These are phyloP conservation scores for Penicillium sp. DNA, from an alignment of 2,329 filamentous ascomycete genomes.

Conservation along the genomic window DNA sequence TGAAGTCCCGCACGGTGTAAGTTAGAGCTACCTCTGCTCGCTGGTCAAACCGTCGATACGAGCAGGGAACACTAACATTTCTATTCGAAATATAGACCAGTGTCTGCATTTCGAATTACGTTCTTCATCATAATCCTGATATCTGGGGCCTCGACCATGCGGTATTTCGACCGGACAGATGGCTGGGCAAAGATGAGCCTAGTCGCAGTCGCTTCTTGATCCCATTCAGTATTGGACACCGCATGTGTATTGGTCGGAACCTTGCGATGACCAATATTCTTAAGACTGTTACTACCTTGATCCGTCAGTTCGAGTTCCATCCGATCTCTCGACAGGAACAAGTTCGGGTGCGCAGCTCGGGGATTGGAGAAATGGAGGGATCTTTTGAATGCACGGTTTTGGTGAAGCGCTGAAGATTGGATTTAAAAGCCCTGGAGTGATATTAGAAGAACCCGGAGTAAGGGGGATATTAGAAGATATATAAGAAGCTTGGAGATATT, in stretches of 20 bases:
- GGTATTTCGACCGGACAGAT: background rate
- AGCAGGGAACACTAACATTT: background rate
- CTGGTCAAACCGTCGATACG: background rate
- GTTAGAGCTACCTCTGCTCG: background rate
- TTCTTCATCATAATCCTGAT: conserved; percentile 6
- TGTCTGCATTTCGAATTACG: background rate
- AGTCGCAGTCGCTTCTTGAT: conserved; percentile 3
- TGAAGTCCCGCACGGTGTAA: background rate
- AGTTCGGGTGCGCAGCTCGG: conserved; percentile 3
- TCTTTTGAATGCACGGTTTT: background rate
- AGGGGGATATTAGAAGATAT: background rate
- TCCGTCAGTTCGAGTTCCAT: conserved; percentile 5
- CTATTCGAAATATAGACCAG: background rate
- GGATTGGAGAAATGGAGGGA: conserved; percentile 12
- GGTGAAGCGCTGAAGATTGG: background rate
- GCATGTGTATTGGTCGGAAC: conserved; percentile 14
- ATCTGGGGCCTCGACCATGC: conserved; percentile 6
- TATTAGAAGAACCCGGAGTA: too few species aligned
- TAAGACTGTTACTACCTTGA: conserved; percentile 12
- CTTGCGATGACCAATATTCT: conserved; percentile 16
- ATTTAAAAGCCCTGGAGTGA: too few species aligned
- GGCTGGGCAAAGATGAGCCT: background rate
- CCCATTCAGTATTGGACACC: conserved; percentile 14
- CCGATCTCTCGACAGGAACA: background rate
- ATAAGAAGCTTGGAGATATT: background rate